Evolutionary conservation across 2,329 filamentous ascomycete species (phyloP).

Genomic region (Mariannaea elegans): DNA sequence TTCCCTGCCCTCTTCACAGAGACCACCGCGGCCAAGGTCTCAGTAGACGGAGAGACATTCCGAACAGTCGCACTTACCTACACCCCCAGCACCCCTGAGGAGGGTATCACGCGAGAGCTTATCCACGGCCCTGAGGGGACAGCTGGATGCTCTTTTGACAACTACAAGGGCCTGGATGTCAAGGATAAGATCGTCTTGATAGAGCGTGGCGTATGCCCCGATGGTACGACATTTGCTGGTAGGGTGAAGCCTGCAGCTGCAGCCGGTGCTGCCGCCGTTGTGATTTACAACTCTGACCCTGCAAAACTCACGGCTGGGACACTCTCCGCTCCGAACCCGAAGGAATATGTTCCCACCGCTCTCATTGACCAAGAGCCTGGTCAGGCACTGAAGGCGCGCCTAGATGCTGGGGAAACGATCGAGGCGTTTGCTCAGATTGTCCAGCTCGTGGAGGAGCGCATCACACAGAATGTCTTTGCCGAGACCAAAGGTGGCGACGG

Average conservation of each 20-base stretch:
- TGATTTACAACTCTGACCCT: constrained; percentile 43
- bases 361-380: constrained; percentile 45
- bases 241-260: constrained; percentile 41
- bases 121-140: constrained; percentile 39
- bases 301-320: constrained; percentile 43
- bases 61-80: constrained; percentile 43
- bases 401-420: constrained; percentile 45
- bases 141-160: constrained; percentile 36
- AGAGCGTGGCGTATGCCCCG: constrained; percentile 43
- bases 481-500: constrained; percentile 55
- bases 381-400: constrained; percentile 38
- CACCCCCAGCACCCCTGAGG: constrained; percentile 43
- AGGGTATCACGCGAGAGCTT: constrained; percentile 40
- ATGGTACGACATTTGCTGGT: constrained; percentile 43
- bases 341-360: constrained; percentile 39
- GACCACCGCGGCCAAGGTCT: constrained; percentile 33
- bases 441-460: constrained; percentile 48
- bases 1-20: constrained; percentile 41
- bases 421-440: constrained; percentile 48
- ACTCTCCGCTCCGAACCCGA: constrained; percentile 38
- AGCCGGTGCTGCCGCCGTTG: constrained; percentile 42
- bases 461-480: constrained; percentile 55
- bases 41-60: constrained; percentile 38
- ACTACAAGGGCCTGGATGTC: constrained; percentile 39
- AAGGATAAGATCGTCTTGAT: constrained; percentile 45